Evolutionary conservation across 2,329 filamentous ascomycete genomes (phyloP).

Genomic region (Alternaria sp.): DNA sequence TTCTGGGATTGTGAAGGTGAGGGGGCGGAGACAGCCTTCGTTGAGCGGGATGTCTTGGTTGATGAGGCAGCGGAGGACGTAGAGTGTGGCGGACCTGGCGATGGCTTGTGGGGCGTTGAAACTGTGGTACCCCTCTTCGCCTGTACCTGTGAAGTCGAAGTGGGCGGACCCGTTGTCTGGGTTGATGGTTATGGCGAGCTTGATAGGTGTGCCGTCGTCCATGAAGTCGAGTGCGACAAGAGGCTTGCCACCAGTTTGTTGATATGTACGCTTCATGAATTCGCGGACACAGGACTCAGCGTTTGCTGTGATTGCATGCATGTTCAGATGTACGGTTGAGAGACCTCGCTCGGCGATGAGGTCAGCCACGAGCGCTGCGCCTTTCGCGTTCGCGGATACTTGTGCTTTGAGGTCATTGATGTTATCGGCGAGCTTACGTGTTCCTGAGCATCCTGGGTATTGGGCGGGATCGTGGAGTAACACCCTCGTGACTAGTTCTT

Average conservation of each 20-base stretch:
- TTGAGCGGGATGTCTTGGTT: constrained; percentile 43
- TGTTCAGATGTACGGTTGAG: background rate
- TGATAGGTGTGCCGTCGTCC: background rate
- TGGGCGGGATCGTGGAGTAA: constrained; percentile 27
- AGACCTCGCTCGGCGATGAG: constrained; percentile 45
- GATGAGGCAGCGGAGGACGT: constrained; percentile 40
- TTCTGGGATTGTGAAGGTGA: constrained; percentile 34
- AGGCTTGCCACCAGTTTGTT: background rate
- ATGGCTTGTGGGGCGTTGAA: constrained; percentile 51
- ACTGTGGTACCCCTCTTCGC: constrained; percentile 41
- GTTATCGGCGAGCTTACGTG: constrained; percentile 43
- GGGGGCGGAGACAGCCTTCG: constrained; percentile 40
- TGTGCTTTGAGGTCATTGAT: constrained; percentile 47
- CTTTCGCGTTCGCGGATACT: constrained; percentile 44
- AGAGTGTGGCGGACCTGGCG: constrained; percentile 41
- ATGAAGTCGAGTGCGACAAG: background rate
- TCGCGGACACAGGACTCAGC: background rate
- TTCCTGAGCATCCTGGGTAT: constrained; percentile 42
- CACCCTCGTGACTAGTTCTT: background rate
- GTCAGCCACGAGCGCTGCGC: constrained; percentile 43
- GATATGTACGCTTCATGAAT: background rate
- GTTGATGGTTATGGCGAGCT: background rate
- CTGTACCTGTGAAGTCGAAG: constrained; percentile 54
- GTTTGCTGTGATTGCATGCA: background rate
- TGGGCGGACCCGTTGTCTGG: constrained; percentile 18